phyloP scores from a whole-genome alignment of 1,284 basidiomycete species.

The Austroboletus olivaceoglutinosus region DNA sequence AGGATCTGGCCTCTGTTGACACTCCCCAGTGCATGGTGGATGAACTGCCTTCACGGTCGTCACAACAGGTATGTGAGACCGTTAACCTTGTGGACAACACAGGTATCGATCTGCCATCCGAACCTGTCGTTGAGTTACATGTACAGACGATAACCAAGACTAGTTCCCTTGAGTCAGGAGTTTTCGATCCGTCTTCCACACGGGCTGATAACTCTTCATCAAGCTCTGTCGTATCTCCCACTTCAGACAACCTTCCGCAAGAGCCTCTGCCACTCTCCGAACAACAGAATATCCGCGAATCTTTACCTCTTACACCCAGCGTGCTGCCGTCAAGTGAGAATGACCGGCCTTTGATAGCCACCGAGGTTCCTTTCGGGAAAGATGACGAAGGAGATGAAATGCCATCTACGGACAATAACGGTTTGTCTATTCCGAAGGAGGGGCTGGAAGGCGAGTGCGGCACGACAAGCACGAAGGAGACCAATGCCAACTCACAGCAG shows the following conservation, averaged over 20 bases:
- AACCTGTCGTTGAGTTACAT: background rate
- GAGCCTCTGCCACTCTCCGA: slow-evolving; percentile 4
- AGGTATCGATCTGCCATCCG: slow-evolving; percentile 3
- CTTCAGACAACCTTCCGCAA: background rate
- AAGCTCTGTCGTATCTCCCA: background rate
- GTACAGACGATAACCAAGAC: slow-evolving; percentile 1
- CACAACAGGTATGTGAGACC: slow-evolving; percentile 21
- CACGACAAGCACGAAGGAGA: slow-evolving; percentile 5
- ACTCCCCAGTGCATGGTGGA: slow-evolving; percentile 27
- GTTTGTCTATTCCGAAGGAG: background rate
- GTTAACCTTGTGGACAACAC: background rate
- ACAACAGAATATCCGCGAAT: slow-evolving; percentile 1
- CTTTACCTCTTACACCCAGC: background rate
- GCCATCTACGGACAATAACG: slow-evolving; percentile 1
- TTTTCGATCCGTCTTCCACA: background rate
- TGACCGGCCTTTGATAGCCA: background rate
- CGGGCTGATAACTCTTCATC: slow-evolving; percentile 6
- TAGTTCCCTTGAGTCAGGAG: slow-evolving; percentile 1
- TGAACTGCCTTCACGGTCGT: slow-evolving; percentile 40
- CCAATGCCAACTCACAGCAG: slow-evolving; percentile 4
- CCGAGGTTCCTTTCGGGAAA: background rate
- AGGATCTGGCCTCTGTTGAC: slow-evolving; percentile 6
- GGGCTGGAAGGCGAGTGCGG: slow-evolving; percentile 4
- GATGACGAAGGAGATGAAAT: background rate
- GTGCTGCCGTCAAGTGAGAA: slow-evolving; percentile 3